Base-by-base conservation (phyloP, 441 rosid species). In the Melastoma candidum region DNA sequence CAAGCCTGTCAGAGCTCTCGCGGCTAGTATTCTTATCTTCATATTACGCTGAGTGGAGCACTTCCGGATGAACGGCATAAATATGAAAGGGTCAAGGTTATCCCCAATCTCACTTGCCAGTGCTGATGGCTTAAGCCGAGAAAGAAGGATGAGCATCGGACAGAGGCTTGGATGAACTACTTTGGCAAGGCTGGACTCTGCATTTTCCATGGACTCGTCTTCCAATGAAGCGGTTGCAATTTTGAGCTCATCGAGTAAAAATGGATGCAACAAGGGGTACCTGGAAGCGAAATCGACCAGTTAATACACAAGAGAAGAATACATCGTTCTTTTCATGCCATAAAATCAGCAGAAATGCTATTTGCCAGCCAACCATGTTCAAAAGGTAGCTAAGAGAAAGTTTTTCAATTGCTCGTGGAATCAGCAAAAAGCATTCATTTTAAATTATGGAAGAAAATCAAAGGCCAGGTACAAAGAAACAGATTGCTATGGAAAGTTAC, bases 121-220 rank as follows among this genome's bases (percentile, higher is more conserved):
- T 53, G 98, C 59, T 58, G 98, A 88, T 59, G 98, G 95, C 78
- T 86, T 93, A 53, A 93, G 95, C 83, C 97, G 84, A 29, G 95
- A 88, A 68, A 93, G 74, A 64, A 93, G 88, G 69, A 93, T 86
- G 71, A 88, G 77, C 71, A 93, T 71, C 27, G 98, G 96, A 71
- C 98, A 93, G 74, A 93, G 71, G 78, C 98, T 93, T 49, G 98
- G 98, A 66, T 86, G 97, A 50, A 93, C 97, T 64, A 57, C 78
- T 63, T 80, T 88, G 54, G 66, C 79, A 45, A 80, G 79, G 72
- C 72, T 84, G 61, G 85, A 73, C 71, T 74, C 83, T 25, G 78
- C 74, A 68, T 66, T 76, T 55, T 78, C 71, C 50, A 82, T 70
- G 17, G 77, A 57, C 48, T 73, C 70, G 59, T 70, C 68, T 27